These are phyloP conservation scores for Ichthyophthirius multifiliis DNA, from an alignment of 169 alveolate species.

Conservation along the genomic window DNA sequence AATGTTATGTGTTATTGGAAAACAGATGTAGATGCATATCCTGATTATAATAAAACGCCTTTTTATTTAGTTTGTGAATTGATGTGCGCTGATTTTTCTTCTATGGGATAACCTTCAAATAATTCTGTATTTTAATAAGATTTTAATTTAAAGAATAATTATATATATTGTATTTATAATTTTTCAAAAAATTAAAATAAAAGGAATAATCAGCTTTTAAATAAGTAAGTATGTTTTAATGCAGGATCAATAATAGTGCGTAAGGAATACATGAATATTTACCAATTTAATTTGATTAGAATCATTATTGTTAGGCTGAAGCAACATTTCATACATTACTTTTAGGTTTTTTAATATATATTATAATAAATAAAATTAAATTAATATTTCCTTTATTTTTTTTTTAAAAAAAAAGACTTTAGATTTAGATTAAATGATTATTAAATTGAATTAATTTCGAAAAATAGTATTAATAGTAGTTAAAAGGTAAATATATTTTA, in stretches of 20 bases:
- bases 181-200: neutral
- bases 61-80: conserved; percentile 3
- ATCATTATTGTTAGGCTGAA: conserved; percentile 7
- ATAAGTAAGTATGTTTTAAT: neutral
- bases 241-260: neutral
- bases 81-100: conserved; percentile 20
- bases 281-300: neutral
- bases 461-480: neutral
- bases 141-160: too few relatives aligned
- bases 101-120: neutral
- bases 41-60: neutral
- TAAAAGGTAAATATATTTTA: neutral
- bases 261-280: conserved; percentile 22
- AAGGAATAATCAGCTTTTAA: neutral
- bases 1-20: conserved; percentile 4
- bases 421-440: conserved; percentile 14
- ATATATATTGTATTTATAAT: too few relatives aligned
- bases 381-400: neutral
- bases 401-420: neutral
- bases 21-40: conserved; percentile 20
- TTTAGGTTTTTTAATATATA: neutral
- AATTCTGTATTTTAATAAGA: neutral
- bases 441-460: neutral
- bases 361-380: neutral
- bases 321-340: conserved; percentile 7